Evolutionary conservation across 352 stramenopile species (phyloP), one percentile per base, ranked within the genome.

Genomic region (Pythium brachiatum): DNA sequence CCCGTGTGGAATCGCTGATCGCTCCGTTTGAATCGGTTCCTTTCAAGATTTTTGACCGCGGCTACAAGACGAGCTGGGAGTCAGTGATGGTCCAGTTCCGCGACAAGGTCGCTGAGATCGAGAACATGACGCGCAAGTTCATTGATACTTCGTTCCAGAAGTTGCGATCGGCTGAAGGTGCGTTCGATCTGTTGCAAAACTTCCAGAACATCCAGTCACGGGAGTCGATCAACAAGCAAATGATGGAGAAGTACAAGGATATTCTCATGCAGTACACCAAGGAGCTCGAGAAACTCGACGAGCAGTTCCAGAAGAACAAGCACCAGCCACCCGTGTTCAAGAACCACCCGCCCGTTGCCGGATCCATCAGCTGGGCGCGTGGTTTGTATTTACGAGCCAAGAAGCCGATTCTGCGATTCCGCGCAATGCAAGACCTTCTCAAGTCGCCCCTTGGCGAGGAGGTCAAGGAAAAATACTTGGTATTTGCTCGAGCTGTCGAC

Each of bases 161-260:
- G 63, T 84, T 98, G 13, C 83, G 95, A 2, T 97, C 88, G 4
- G 91, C 95, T 0, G 94, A 98, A 71, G 95, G 89, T 15, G 95
- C 95, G 3, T 98, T 98, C 52, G 94, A 98, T 69, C 75, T 98
- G 47, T 83, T 98, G n/a, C 86, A 98, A 60, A 98, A 98, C 61
- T 98, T 98, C 68, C 90, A 98, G 59, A 97, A 98, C 46, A 98
- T 98, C 53, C 87, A 98, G 66, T 95, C 89, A 7, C 89, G 95
- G 34, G 92, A 98, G 53, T 96, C 86, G 13, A 98, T 98, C 65
- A 97, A 98, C 79, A 96, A 97, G 63, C 90, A 97, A 53, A 98
- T 98, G 87, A 97, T 98, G 84, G 89, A 97, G 52, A 97, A 98
- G 58, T 98, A 98, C 76, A 97, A 98, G 60, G 92, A 98, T 53